Conservation (phyloP, 202 grass and related monocot species). For the Brachypodium distachyon region DNA sequence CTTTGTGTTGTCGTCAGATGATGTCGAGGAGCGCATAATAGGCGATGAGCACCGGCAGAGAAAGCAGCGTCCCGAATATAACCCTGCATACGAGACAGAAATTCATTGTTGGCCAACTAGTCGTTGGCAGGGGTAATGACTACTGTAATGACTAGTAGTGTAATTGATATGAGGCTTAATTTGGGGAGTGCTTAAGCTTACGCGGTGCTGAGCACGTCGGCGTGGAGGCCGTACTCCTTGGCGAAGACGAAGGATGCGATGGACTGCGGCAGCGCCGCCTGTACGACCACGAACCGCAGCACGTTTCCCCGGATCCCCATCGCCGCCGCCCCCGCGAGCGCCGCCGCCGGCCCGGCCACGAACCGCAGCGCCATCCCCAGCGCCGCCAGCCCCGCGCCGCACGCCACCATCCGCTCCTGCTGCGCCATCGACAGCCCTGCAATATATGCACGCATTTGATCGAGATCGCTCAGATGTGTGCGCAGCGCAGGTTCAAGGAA, state of each 20-base stretch:
- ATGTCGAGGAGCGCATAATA: constrained; percentile 39
- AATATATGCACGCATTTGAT: background rate
- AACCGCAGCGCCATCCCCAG: constrained; percentile 65
- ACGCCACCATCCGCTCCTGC: constrained; percentile 55
- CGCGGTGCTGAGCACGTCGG: constrained; percentile 65
- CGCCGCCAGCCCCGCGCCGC: constrained; percentile 31
- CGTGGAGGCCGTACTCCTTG: constrained; percentile 67
- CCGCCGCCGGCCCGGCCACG: constrained; percentile 36
- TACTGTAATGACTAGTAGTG: no score
- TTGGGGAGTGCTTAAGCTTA: no score
- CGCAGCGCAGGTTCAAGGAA: no score
- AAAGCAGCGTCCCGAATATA: constrained; percentile 64
- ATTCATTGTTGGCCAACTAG: background rate
- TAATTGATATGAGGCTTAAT: background rate
- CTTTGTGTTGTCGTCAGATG: background rate
- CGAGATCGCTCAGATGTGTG: no score
- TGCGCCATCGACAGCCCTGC: constrained; percentile 66
- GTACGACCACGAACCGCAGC: constrained; percentile 52
- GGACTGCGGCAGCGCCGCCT: constrained; percentile 66
- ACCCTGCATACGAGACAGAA: constrained; percentile 39
- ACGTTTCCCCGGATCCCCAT: constrained; percentile 44
- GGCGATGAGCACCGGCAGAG: constrained; percentile 43
- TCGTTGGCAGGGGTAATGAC: no score
- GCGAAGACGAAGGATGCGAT: constrained; percentile 70
- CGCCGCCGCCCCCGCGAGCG: constrained; percentile 26